phyloP scores from a whole-genome alignment of 1,284 basidiomycete species.

The Ganoderma boninense region DNA sequence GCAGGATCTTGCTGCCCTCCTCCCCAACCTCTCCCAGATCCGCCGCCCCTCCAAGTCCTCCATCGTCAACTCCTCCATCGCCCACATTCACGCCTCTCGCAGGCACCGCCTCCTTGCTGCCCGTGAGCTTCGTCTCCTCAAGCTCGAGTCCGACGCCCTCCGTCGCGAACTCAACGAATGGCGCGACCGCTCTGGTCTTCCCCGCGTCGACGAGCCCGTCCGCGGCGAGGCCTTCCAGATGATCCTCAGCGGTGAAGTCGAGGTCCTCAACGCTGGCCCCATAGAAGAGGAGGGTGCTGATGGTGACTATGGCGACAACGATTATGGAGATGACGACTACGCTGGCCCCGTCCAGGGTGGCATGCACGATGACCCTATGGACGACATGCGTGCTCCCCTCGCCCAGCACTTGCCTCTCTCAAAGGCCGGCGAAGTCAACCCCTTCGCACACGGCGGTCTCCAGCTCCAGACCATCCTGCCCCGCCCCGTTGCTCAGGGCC shows the following conservation, averaged over 20 bases:
- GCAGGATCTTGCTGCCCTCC: slow-evolving; percentile 86
- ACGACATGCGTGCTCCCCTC: slow-evolving; percentile 37
- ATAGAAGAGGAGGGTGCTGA: slow-evolving; percentile 64
- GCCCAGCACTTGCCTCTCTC: slow-evolving; percentile 26
- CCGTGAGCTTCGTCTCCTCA: slow-evolving; percentile 78
- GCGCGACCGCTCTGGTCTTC: slow-evolving; percentile 78
- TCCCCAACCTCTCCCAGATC: slow-evolving; percentile 89
- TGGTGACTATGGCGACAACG: slow-evolving; percentile 48
- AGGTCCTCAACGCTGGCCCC: slow-evolving; percentile 60
- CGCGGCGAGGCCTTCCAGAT: slow-evolving; percentile 74
- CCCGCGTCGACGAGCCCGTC: slow-evolving; percentile 72
- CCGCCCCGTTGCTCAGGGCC: slow-evolving; percentile 33
- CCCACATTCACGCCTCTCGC: slow-evolving; percentile 83
- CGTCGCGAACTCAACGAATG: slow-evolving; percentile 89
- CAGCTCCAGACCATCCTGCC: slow-evolving; percentile 44
- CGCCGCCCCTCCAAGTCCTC: slow-evolving; percentile 93
- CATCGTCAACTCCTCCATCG: slow-evolving; percentile 93
- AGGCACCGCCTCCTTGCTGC: slow-evolving; percentile 82
- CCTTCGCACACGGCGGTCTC: slow-evolving; percentile 41
- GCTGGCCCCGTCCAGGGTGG: slow-evolving; percentile 19
- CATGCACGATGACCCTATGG: slow-evolving; percentile 30
- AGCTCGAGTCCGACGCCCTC: slow-evolving; percentile 81
- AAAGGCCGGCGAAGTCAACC: slow-evolving; percentile 36
- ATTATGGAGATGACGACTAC: slow-evolving; percentile 41
- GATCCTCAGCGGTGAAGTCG: slow-evolving; percentile 73